Evolutionary conservation across 108 stramenopile genomes (phyloP).

Genomic region (Fragilariopsis cylindrus): DNA sequence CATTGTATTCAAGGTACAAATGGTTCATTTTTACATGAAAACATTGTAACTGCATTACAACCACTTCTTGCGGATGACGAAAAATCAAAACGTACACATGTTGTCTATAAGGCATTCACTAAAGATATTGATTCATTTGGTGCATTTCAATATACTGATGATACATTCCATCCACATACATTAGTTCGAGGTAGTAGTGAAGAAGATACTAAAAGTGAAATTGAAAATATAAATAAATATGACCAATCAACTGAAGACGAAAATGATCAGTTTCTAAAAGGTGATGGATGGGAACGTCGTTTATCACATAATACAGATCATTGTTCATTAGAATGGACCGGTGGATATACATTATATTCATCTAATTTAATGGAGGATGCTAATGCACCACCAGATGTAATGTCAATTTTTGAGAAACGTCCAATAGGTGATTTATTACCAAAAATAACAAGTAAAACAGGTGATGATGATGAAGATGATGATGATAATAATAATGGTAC

Average conservation of each 20-base stretch:
- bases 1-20: conserved; percentile 2
- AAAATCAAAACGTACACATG: neutral
- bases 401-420: neutral
- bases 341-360: neutral
- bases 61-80: neutral
- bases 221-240: too few species aligned
- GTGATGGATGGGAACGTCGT: neutral
- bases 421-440: neutral
- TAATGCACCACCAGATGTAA: conserved; percentile 5
- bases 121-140: conserved; percentile 7
- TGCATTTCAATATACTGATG: neutral
- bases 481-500: too few species aligned
- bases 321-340: conserved; percentile 1
- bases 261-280: too few species aligned
- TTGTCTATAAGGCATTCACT: conserved; percentile 3
- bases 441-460: too few species aligned
- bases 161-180: too few species aligned
- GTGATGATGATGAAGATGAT: too few species aligned
- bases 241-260: too few species aligned
- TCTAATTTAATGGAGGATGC: neutral
- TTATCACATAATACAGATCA: neutral
- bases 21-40: neutral
- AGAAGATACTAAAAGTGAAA: too few species aligned
- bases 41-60: neutral
- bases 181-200: too few species aligned